Evolutionary conservation across 345 rosid species (phyloP).

Genomic region (Combretum micranthum): DNA sequence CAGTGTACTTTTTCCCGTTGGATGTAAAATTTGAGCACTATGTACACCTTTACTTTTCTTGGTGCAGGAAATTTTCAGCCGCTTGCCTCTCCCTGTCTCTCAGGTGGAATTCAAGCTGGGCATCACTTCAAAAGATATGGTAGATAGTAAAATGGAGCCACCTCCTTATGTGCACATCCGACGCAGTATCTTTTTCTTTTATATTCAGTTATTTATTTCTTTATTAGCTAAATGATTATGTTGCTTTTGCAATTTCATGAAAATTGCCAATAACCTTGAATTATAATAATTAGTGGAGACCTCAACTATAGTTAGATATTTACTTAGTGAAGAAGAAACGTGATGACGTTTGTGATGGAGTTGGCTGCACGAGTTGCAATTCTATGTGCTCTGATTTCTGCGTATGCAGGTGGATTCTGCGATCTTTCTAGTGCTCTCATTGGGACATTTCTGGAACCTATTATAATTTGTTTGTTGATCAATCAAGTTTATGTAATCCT

Average conservation of each 20-base stretch:
- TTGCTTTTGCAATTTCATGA: too few species aligned
- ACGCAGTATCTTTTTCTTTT: conserved; percentile 73
- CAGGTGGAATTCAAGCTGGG: conserved; percentile 88
- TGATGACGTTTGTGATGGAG: conserved; percentile 52
- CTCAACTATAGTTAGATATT: conserved; percentile 64
- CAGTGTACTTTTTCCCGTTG: not conserved
- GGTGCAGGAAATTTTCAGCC: conserved; percentile 62
- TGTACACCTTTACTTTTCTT: conserved; percentile 16
- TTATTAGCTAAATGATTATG: not conserved
- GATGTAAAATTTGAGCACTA: not conserved
- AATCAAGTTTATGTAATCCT: too few species aligned
- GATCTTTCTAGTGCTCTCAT: conserved; percentile 4
- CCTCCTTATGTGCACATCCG: conserved; percentile 84
- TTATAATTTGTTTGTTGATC: too few species aligned
- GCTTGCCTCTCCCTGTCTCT: conserved; percentile 71
- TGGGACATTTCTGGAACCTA: too few species aligned
- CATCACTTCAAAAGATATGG: conserved; percentile 45
- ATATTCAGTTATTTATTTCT: not conserved
- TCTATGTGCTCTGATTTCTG: conserved; percentile 68
- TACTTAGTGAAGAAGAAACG: conserved; percentile 84
- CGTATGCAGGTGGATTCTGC: conserved; percentile 65
- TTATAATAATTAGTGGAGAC: not conserved
- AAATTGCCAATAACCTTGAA: too few species aligned
- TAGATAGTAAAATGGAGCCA: conserved; percentile 53
- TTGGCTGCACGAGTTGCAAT: conserved; percentile 81